Evolutionary conservation across 441 rosid species (phyloP).

Genomic region (Syzygium malaccense): DNA sequence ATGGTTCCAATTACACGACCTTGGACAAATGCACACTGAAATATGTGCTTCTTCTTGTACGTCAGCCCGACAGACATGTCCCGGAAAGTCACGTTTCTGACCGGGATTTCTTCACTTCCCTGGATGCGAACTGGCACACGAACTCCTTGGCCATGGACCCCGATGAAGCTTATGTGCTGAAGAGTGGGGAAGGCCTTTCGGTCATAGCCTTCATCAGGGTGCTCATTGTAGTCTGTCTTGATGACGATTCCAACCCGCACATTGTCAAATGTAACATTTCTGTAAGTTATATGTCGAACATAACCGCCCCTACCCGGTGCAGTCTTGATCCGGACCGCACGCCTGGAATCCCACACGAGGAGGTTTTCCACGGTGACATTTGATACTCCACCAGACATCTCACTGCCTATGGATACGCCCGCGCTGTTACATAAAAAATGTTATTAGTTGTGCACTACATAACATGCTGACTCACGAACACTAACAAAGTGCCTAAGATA

Average conservation of each 20-base stretch:
- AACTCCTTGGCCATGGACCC: slow-evolving; percentile 79
- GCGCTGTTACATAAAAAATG: slow-evolving; percentile 46
- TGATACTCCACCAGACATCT: slow-evolving; percentile 97
- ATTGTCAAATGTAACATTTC: slow-evolving; percentile 70
- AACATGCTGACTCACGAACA: not conserved
- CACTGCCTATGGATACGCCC: slow-evolving; percentile 91
- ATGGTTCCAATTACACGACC: slow-evolving; percentile 80
- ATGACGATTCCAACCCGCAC: slow-evolving; percentile 89
- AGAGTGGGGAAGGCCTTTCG: slow-evolving; percentile 61
- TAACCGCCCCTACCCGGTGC: slow-evolving; percentile 94
- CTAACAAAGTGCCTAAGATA: not conserved
- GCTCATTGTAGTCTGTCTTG: slow-evolving; percentile 96
- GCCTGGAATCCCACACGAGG: slow-evolving; percentile 80
- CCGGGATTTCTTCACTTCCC: slow-evolving; percentile 73
- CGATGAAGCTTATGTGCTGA: slow-evolving; percentile 54
- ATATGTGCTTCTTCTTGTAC: slow-evolving; percentile 90
- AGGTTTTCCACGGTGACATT: slow-evolving; percentile 74
- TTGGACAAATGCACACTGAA: slow-evolving; percentile 80
- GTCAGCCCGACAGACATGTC: slow-evolving; percentile 78
- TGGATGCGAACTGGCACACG: slow-evolving; percentile 93
- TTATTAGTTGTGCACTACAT: not conserved
- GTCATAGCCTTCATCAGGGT: slow-evolving; percentile 70
- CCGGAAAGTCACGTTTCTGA: slow-evolving; percentile 65
- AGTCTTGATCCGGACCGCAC: slow-evolving; percentile 88
- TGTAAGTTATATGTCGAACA: slow-evolving; percentile 53